Evolutionary conservation across 2,329 filamentous ascomycete genomes (phyloP), one percentile per base, ranked within the genome.

Genomic region (Didymella lethalis): DNA sequence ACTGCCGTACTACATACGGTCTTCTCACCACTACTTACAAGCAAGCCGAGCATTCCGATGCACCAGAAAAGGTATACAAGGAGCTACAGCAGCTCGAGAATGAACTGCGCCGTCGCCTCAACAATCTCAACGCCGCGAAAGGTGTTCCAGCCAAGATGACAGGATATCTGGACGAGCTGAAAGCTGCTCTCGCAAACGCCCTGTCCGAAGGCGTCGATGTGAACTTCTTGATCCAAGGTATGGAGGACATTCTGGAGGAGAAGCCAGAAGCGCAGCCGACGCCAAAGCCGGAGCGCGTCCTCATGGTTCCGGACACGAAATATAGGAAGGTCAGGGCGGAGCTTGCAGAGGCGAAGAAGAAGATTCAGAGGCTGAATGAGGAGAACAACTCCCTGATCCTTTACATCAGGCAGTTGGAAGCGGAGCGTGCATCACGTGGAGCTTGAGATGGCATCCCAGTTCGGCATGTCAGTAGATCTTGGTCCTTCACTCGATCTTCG

Each of bases 331-430:
- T 63, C 14, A 46, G 46, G 32, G 62, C 61, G 0, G 63, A 64
- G 50, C 62, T 68, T 10, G 29, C 26, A 10, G 54, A 47, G 16
- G 63, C 61, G 28, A 59, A 61, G 6, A 54, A 53, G 29, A 65
- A 55, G 56, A 65, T 64, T 7, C 36, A 44, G 28, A 63, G 53
- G 48, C 54, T 70, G 40, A 70, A 69, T 20, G 60, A 63, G 36
- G 68, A 69, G 56, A 68, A 69, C 20, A 71, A 72, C n/a, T 26
- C 45, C 1, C 31, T 72, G 18, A 43, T 48, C 1, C 28, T 67
- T 29, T 38, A 49, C 12, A 38, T 71, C n/a, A 69, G 55, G 52
- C 52, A 48, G 25, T 44, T 65, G 55, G 51, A 64, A 44, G 46
- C 50, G 3, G 45, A 54, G 36, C 36, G 44, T 6, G 25, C 5